Evolutionary conservation across 2,329 filamentous ascomycete genomes (phyloP).

Genomic region (Pseudocercospora fuligena): DNA sequence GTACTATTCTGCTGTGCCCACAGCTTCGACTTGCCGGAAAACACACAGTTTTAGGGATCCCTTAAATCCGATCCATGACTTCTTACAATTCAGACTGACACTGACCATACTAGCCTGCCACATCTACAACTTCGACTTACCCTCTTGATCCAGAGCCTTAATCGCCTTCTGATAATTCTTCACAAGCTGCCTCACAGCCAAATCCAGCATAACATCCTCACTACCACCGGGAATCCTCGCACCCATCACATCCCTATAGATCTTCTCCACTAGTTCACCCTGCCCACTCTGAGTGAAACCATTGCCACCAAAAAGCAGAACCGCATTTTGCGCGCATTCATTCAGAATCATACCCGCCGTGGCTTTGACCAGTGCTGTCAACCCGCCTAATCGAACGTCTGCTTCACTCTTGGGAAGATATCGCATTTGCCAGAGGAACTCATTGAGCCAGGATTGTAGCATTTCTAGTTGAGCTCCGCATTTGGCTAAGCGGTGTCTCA

Average conservation of each 20-base stretch:
- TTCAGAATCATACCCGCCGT: conserved; percentile 72
- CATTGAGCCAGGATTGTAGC: conserved; percentile 72
- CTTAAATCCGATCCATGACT: background rate
- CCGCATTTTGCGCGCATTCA: conserved; percentile 69
- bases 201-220: conserved; percentile 72
- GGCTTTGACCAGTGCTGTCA: conserved; percentile 75
- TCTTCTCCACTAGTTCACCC: conserved; percentile 71
- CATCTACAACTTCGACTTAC: conserved; percentile 49
- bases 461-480: conserved; percentile 69
- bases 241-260: conserved; percentile 42
- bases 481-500: conserved; percentile 71
- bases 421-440: conserved; percentile 69
- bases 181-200: conserved; percentile 69
- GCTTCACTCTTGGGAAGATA: conserved; percentile 62
- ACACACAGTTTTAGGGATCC: background rate
- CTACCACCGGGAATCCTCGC: conserved; percentile 58
- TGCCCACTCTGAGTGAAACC: conserved; percentile 71
- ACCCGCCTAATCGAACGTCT: conserved; percentile 67
- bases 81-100: background rate
- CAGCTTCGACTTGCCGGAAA: background rate
- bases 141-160: conserved; percentile 52
- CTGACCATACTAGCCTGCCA: background rate
- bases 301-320: conserved; percentile 72
- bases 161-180: conserved; percentile 68
- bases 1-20: no score